phyloP scores from a whole-genome alignment of 352 stramenopile genomes.

The Phytophthora cactorum region DNA sequence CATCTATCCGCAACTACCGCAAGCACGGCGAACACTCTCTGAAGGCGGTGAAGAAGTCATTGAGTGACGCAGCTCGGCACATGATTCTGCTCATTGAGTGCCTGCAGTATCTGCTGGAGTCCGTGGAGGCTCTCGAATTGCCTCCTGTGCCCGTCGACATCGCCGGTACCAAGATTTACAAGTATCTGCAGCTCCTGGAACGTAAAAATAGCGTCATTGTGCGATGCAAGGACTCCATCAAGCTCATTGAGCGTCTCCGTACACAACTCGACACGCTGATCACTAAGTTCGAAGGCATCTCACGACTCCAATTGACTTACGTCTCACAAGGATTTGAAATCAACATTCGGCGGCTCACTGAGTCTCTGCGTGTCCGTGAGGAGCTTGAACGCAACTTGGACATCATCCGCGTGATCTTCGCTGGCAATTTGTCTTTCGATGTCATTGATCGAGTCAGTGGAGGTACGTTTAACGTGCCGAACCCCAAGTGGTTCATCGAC shows the following conservation, averaged over 20 bases:
- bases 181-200: constrained; percentile 91
- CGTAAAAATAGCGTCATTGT: constrained; percentile 91
- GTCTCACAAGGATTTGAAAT: constrained; percentile 89
- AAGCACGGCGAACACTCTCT: constrained; percentile 83
- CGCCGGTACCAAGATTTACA: constrained; percentile 88
- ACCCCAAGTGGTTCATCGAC: constrained; percentile 83
- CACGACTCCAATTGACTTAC: constrained; percentile 87
- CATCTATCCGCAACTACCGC: constrained; percentile 88
- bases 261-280: constrained; percentile 93
- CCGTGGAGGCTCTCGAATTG: constrained; percentile 90
- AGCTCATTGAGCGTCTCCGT: constrained; percentile 92
- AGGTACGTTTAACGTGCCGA: constrained; percentile 90
- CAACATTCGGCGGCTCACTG: constrained; percentile 89
- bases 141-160: constrained; percentile 56
- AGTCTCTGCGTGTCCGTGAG: constrained; percentile 68
- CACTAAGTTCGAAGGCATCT: constrained; percentile 91
- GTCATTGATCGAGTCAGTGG: constrained; percentile 95
- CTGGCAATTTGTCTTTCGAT: constrained; percentile 94
- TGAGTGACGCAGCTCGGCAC: constrained; percentile 93
- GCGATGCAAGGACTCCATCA: constrained; percentile 95
- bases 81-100: constrained; percentile 98
- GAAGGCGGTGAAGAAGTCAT: constrained; percentile 77
- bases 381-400: constrained; percentile 76
- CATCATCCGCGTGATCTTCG: constrained; percentile 93
- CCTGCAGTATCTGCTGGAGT: constrained; percentile 96